These are phyloP conservation scores for Populus tomentosa DNA, from an alignment of 441 rosid genomes.

Conservation along the genomic window DNA sequence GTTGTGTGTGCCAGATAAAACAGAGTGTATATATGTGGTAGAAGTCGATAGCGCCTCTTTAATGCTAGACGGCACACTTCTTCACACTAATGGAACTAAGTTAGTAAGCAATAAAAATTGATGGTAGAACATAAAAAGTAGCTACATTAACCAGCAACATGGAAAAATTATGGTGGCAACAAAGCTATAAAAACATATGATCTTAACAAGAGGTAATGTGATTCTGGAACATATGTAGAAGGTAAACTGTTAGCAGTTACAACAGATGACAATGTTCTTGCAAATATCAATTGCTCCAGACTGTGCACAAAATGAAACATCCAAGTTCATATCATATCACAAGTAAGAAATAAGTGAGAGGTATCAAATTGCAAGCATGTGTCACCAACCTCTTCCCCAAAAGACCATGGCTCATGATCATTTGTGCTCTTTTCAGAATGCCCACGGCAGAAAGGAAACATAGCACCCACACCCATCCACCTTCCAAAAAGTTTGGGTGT, in stretches of 20 bases:
- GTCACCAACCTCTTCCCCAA: constrained; percentile 87
- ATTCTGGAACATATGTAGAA: neutral
- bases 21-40: constrained; percentile 85
- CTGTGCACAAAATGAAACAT: neutral
- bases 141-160: neutral
- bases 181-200: neutral
- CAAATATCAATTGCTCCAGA: neutral
- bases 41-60: constrained; percentile 84
- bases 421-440: constrained; percentile 69
- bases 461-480: constrained; percentile 97
- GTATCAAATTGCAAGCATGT: neutral
- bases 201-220: neutral
- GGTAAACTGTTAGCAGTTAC: neutral
- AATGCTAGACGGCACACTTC: constrained; percentile 91
- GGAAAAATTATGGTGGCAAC: neutral
- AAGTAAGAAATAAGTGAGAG: neutral
- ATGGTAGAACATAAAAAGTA: constrained; percentile 9
- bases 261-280: neutral
- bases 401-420: constrained; percentile 98
- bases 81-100: constrained; percentile 59
- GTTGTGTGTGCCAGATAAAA: constrained; percentile 82
- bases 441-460: constrained; percentile 98
- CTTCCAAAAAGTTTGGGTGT: constrained; percentile 86
- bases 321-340: neutral
- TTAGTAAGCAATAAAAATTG: constrained; percentile 6